phyloP scores from a whole-genome alignment of 2,329 filamentous ascomycete species.

The Teratosphaeria destructans region DNA sequence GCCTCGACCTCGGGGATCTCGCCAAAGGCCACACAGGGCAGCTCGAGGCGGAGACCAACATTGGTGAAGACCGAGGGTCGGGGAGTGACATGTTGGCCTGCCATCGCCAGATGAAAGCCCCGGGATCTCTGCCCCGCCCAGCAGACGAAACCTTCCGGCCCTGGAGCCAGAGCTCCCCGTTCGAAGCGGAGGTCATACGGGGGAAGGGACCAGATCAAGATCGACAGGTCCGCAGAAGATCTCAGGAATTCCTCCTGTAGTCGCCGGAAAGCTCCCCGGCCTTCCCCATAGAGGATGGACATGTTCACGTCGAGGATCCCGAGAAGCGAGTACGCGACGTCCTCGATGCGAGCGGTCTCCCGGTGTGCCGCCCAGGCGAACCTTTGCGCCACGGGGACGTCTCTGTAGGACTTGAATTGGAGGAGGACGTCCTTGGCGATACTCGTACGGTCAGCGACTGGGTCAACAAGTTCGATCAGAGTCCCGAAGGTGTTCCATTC shows the following conservation, averaged over 20 bases:
- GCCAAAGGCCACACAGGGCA: too few species aligned
- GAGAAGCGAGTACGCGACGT: conserved; percentile 8
- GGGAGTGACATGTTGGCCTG: too few species aligned
- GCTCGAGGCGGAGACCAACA: too few species aligned
- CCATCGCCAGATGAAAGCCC: too few species aligned
- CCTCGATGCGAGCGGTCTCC: conserved; percentile 7
- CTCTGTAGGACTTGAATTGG: background rate
- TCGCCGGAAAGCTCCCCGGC: conserved; percentile 6
- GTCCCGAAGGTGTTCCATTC: background rate
- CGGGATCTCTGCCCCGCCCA: too few species aligned
- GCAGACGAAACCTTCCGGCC: too few species aligned
- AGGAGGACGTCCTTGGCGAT: background rate
- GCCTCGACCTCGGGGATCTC: too few species aligned
- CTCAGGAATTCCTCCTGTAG: conserved; percentile 10
- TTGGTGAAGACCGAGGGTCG: too few species aligned
- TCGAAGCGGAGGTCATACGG: too few species aligned
- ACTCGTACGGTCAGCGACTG: background rate
- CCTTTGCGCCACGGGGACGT: background rate
- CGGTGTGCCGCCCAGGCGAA: conserved; percentile 12
- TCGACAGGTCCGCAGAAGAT: conserved; percentile 8
- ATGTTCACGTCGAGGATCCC: conserved; percentile 34
- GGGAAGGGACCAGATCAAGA: conserved; percentile 10
- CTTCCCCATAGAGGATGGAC: conserved; percentile 33
- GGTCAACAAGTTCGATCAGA: background rate
- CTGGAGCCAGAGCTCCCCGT: background rate